Evolutionary conservation across 306 rosid species (phyloP).

Genomic region (Notholithocarpus densiflorus): DNA sequence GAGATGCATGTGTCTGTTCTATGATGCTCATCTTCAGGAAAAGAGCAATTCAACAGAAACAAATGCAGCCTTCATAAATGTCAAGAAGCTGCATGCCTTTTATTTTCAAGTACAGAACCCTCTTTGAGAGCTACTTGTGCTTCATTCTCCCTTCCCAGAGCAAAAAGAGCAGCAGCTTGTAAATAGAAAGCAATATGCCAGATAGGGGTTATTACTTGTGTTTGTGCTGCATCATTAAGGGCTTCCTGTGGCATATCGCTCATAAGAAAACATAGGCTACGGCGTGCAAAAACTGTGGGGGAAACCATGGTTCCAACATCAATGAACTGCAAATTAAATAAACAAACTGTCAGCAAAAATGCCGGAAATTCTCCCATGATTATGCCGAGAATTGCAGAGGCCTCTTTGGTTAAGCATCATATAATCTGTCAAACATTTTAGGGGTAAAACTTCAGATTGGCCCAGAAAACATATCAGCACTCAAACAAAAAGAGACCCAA

Average conservation of each 20-base stretch:
- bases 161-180: slow-evolving; percentile 69
- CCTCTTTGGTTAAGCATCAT: background rate
- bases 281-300: slow-evolving; percentile 89
- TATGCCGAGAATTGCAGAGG: background rate
- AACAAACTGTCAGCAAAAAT: slow-evolving; percentile 29
- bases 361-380: slow-evolving; percentile 10
- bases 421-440: background rate
- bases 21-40: slow-evolving; percentile 31
- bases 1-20: slow-evolving; percentile 35
- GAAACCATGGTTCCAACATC: slow-evolving; percentile 86
- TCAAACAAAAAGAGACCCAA: background rate
- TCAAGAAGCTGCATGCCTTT: slow-evolving; percentile 44
- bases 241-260: slow-evolving; percentile 78
- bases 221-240: slow-evolving; percentile 72
- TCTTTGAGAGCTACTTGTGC: slow-evolving; percentile 80
- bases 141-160: slow-evolving; percentile 55
- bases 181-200: slow-evolving; percentile 85
- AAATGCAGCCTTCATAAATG: slow-evolving; percentile 7
- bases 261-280: slow-evolving; percentile 74
- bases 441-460: background rate
- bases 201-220: slow-evolving; percentile 71
- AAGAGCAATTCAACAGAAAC: slow-evolving; percentile 21
- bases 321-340: slow-evolving; percentile 61
- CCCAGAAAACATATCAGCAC: background rate
- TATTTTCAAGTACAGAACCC: slow-evolving; percentile 68